Conservation (phyloP, 106 monocot species). For the Narthecium ossifragum region DNA sequence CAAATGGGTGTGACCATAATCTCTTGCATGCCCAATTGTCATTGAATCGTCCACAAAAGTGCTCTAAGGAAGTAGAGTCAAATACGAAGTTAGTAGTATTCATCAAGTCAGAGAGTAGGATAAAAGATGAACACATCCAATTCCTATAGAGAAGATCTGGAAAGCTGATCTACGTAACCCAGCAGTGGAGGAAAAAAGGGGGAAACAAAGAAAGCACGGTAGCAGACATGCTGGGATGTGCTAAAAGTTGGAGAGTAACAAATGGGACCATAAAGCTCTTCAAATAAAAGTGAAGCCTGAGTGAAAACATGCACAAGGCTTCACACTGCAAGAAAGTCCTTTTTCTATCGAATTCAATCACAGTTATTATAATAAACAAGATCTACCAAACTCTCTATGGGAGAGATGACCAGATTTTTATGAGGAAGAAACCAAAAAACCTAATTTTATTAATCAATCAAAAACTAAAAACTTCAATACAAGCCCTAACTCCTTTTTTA, state of each 20-base stretch:
- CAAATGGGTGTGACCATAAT: constrained; percentile 87
- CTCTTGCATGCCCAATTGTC: constrained; percentile 72
- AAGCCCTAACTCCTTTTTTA: no score
- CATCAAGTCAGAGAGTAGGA: no score
- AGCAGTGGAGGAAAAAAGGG: background rate
- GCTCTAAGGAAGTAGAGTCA: constrained; percentile 32
- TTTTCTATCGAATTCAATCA: no score
- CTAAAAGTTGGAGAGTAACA: background rate
- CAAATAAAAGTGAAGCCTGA: no score
- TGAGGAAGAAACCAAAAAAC: background rate
- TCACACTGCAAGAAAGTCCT: no score
- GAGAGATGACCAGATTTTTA: no score
- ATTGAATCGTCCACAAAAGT: constrained; percentile 76
- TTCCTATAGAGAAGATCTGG: background rate
- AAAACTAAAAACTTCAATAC: no score
- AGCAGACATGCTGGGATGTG: background rate
- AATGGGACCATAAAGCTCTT: background rate
- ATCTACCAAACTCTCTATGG: background rate
- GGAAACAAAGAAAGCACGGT: background rate
- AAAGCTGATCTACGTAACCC: background rate
- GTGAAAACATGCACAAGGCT: no score
- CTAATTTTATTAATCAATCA: no score
- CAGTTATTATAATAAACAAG: no score
- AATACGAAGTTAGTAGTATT: background rate
- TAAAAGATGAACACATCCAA: background rate